Base-by-base conservation (phyloP, 1,284 basidiomycete genomes). In the Marasmius oreades region DNA sequence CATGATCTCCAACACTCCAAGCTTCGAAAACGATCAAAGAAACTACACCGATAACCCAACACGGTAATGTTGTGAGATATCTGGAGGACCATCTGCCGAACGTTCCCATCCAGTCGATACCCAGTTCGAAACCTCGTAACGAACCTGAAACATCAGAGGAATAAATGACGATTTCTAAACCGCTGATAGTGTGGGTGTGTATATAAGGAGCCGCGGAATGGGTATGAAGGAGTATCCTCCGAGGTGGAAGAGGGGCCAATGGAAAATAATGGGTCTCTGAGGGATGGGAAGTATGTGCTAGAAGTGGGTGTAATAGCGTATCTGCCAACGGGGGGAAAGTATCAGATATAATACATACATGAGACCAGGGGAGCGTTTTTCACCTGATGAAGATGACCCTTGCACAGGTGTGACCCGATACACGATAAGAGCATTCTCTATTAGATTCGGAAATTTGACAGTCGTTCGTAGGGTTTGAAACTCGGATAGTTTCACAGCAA, bases 181-280 rank as follows among this genome's bases (percentile, higher is more conserved):
- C 80, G 59, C 44, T 73, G 24, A 62, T 63, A 59, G 14, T 18
- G 8, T 18, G 18, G 6, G 57, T 31, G 8, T 39, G 26, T 60
- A 87, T 67, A 62, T 86, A 93, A 0, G 93, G 91, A 0, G 84
- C 88, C 2, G 76, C 72, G 1, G 77, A 68, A 67, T 95, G 93
- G 0, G 85, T 81, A 65, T 95, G 93, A 1, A 94, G 71, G 12
- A 84, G 74, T 18, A 86, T 71, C 0, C 74, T 73, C 28, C 70
- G 73, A 20, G 68, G 60, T 24, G 60, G 63, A 12, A 67, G 55
- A 24, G 58, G 61, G 10, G 68, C 62, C 20, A 86, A 70, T 8
- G 85, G 79, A 65, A 85, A 86, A 66, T 88, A 92, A 60, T 92
- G 88, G 0, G 80, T 78, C 72, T 95, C 93, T 26, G 76, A 71